These are phyloP conservation scores for Auriscalpium orientale DNA, from an alignment of 768 basidiomycete species.

Conservation along the genomic window DNA sequence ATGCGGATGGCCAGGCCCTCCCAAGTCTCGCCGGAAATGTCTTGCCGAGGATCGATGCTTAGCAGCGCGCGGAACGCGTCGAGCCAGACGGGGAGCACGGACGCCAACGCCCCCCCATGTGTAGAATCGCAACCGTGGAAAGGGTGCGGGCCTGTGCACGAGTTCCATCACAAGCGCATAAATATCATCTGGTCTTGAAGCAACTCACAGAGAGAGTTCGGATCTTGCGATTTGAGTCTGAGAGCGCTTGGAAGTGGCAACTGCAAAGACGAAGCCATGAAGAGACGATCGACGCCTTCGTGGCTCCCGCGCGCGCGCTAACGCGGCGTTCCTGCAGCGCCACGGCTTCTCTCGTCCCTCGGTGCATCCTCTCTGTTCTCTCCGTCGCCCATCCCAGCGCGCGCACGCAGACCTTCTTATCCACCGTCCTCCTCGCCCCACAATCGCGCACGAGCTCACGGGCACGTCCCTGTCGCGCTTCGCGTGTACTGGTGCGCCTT, in stretches of 20 bases:
- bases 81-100: conserved; percentile 87
- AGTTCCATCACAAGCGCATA: background rate
- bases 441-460: too few species aligned
- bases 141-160: conserved; percentile 68
- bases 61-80: conserved; percentile 80
- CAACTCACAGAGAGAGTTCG: conserved; percentile 71
- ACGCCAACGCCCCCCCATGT: conserved; percentile 80
- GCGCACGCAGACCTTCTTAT: too few species aligned
- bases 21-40: conserved; percentile 64
- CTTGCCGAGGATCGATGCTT: conserved; percentile 50
- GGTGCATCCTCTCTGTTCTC: too few species aligned
- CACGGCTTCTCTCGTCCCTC: too few species aligned
- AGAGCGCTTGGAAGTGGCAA: conserved; percentile 73
- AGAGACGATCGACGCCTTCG: conserved; percentile 27
- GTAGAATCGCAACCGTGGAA: conserved; percentile 82
- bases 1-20: conserved; percentile 72
- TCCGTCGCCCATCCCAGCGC: too few species aligned
- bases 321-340: too few species aligned
- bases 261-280: conserved; percentile 29
- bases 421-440: too few species aligned
- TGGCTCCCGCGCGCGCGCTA: too few species aligned
- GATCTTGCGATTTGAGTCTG: conserved; percentile 81
- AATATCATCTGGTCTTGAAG: background rate
- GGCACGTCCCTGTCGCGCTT: too few species aligned
- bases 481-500: too few species aligned